Percentiles rank a stretch among this genome's conserved stretches.
phyloP scores from a whole-genome alignment of 768 basidiomycete genomes.

The Trametes coccinea region DNA sequence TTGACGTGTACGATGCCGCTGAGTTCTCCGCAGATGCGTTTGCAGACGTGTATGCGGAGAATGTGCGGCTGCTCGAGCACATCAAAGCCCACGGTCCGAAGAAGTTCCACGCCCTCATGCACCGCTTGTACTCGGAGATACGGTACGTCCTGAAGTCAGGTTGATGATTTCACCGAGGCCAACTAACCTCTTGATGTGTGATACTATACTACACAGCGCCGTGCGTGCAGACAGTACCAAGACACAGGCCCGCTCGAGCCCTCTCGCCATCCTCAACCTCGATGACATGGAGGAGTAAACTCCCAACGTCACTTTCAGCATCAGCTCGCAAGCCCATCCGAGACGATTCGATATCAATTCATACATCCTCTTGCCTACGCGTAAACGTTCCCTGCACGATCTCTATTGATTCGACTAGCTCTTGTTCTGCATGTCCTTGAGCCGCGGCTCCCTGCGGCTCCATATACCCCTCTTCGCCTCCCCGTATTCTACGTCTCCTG shows the following conservation, averaged over 20 bases:
- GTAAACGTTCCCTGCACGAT: too few relatives aligned
- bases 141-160: neutral
- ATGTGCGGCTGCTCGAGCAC: neutral
- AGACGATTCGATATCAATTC: too few relatives aligned
- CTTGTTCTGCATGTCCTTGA: too few relatives aligned
- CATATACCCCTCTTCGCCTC: too few relatives aligned
- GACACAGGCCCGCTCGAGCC: neutral
- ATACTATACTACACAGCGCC: neutral
- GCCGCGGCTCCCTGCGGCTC: too few relatives aligned
- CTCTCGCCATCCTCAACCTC: neutral
- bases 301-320: neutral
- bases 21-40: neutral
- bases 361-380: too few relatives aligned
- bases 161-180: neutral
- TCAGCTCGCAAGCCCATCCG: too few relatives aligned
- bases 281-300: neutral
- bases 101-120: conserved; percentile 1
- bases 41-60: neutral
- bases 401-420: neutral
- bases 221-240: neutral
- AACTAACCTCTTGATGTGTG: neutral
- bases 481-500: too few relatives aligned
- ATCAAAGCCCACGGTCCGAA: neutral
- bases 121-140: neutral
- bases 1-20: neutral